Evolutionary conservation across 2,329 filamentous ascomycete species (phyloP), one percentile per base, ranked within the genome.

Genomic region (Pseudocercospora eumusae): DNA sequence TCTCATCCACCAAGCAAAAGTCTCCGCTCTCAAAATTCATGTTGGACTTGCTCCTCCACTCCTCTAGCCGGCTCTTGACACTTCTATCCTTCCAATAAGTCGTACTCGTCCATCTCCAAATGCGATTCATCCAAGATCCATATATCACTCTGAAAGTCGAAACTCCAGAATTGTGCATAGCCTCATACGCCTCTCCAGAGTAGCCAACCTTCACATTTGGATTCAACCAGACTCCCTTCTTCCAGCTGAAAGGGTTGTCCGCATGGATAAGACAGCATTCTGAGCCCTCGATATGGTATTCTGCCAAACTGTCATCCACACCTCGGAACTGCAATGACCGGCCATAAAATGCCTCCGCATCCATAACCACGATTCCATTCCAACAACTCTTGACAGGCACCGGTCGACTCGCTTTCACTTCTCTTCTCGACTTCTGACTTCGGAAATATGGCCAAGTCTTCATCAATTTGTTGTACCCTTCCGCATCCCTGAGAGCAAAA

Each of bases 261-360:
- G 85, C 84, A 71, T 91, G 89, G 59, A 91, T 86, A 57, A 93
- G 83, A 74, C 90, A 93, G 78, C 89, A 92, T 75, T 93, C 90
- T 13, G 86, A 89, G n/a, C 82, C 90, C 74, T 93, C 90, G 25
- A 92, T 79, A 70, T 91, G 88, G 25, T 78, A 70, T 3, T 68
- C 62, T 0, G 82, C 81, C 1, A 93, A 82, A 3, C 81, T 82
- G 70, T 90, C 88, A 0, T 84, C 71, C 21, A 89, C 80, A 4
- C 82, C 87, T 9, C 88, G 84, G 74, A 91, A 91, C n/a, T 77
- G 79, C 0, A 90, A 78, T 0, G 75, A 70, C 1, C 71, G 52
- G n/a, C 58, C 56, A 61, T 84, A 81, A 70, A 87, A 87, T 0
- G 85, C 83, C 8, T 78, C 76, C 0, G 84, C 80, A 21, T 83